Conservation (phyloP, 2,329 filamentous ascomycete species). For the Penicillium vulpinum region DNA sequence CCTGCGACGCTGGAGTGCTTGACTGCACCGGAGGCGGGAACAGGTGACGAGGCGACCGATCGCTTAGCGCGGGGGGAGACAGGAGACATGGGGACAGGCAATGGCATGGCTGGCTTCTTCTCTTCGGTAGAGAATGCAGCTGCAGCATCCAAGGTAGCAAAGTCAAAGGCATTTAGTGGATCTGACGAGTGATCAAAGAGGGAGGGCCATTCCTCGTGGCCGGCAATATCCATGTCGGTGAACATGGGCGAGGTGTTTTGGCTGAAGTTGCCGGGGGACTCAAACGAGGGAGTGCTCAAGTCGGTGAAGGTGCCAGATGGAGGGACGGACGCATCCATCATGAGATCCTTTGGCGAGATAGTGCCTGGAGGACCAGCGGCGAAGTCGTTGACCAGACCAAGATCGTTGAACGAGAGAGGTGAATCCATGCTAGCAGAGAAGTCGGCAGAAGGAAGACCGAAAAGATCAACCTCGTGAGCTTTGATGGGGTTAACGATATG, state of each 20-base stretch:
- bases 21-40: constrained; percentile 33
- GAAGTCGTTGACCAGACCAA: constrained; percentile 25
- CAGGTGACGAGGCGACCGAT: constrained; percentile 16
- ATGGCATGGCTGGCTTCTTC: constrained; percentile 20
- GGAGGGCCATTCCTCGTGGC: constrained; percentile 66
- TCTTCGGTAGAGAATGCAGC: constrained; percentile 17
- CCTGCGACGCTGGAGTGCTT: constrained; percentile 71
- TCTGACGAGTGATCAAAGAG: constrained; percentile 49
- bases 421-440: constrained; percentile 19
- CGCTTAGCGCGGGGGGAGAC: constrained; percentile 36
- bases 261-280: constrained; percentile 69
- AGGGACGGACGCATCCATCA: constrained; percentile 73
- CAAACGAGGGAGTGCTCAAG: constrained; percentile 78
- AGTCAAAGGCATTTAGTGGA: constrained; percentile 28
- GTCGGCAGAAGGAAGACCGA: constrained; percentile 31
- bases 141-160: constrained; percentile 31
- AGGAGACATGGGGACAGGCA: constrained; percentile 34
- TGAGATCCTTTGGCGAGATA: constrained; percentile 79
- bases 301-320: constrained; percentile 80
- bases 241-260: constrained; percentile 80
- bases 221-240: constrained; percentile 56
- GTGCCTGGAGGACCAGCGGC: constrained; percentile 55
- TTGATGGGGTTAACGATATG: constrained; percentile 16
- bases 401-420: constrained; percentile 16
- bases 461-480: constrained; percentile 29